Percentiles rank a stretch among this genome's conserved stretches.
These are phyloP conservation scores for Triticum urartu DNA, from an alignment of 176 grass and related monocot genomes.

Conservation along the genomic window DNA sequence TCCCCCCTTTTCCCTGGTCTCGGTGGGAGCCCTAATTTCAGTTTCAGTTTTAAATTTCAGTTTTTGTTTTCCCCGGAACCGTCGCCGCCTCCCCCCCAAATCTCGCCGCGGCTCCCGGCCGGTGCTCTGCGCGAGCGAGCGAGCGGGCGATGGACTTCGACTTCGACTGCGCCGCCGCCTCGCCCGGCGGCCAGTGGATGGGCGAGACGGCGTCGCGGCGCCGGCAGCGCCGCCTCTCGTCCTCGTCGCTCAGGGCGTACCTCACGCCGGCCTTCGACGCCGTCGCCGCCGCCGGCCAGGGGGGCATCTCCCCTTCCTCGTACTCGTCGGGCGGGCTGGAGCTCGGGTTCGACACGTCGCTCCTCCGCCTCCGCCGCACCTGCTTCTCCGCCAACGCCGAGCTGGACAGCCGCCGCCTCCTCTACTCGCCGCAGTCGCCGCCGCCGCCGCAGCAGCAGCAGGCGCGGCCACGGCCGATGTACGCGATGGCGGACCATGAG, in stretches of 20 bases:
- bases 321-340: constrained; percentile 39
- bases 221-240: constrained; percentile 45
- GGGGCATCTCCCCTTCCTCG: not conserved
- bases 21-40: not conserved
- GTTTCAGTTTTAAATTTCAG: not conserved
- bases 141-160: constrained; percentile 39
- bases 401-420: constrained; percentile 34
- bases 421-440: constrained; percentile 38
- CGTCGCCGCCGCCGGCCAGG: constrained; percentile 23
- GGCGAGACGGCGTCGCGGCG: constrained; percentile 36
- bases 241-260: constrained; percentile 36
- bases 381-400: constrained; percentile 25
- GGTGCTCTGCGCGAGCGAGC: not conserved
- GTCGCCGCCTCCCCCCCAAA: not conserved
- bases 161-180: constrained; percentile 29
- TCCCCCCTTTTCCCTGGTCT: not conserved
- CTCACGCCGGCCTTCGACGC: constrained; percentile 57
- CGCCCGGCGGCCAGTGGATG: constrained; percentile 34
- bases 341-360: constrained; percentile 43
- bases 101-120: not conserved
- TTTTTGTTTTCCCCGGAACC: not conserved
- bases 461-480: not conserved
- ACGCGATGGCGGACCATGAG: not conserved
- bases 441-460: constrained; percentile 30
- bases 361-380: constrained; percentile 58